These are phyloP conservation scores for Perilla frutescens DNA, from an alignment of 257 asterid species.

Conservation along the genomic window DNA sequence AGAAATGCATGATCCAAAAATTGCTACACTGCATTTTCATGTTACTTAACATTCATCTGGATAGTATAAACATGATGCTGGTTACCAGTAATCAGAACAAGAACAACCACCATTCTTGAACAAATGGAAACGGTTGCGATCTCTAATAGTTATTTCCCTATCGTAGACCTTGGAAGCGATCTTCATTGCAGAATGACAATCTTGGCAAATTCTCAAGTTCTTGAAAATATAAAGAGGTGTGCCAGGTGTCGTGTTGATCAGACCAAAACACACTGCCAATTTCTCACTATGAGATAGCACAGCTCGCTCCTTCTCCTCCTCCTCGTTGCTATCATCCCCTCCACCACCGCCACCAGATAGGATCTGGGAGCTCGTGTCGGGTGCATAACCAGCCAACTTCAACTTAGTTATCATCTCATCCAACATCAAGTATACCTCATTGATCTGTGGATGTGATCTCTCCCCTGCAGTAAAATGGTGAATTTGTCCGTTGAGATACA, in stretches of 20 bases:
- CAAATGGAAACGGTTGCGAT: slow-evolving; percentile 64
- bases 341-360: slow-evolving; percentile 39
- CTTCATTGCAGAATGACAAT: slow-evolving; percentile 73
- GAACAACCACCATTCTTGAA: slow-evolving; percentile 58
- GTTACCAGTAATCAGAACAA: slow-evolving; percentile 63
- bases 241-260: slow-evolving; percentile 57
- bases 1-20: no score
- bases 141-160: slow-evolving; percentile 65
- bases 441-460: slow-evolving; percentile 50
- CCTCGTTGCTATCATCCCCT: slow-evolving; percentile 29
- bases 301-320: slow-evolving; percentile 66
- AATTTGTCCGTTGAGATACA: slow-evolving; percentile 53
- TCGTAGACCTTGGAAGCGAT: slow-evolving; percentile 49
- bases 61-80: not conserved
- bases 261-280: slow-evolving; percentile 64
- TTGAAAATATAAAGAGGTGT: slow-evolving; percentile 56
- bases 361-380: slow-evolving; percentile 48
- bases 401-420: slow-evolving; percentile 61
- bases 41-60: not conserved
- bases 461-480: slow-evolving; percentile 70
- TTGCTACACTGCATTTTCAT: no score
- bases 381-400: slow-evolving; percentile 54
- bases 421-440: slow-evolving; percentile 53
- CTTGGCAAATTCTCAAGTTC: slow-evolving; percentile 65
- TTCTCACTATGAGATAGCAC: slow-evolving; percentile 60